These are phyloP conservation scores for Thelonectria blattea DNA, from an alignment of 2,329 filamentous ascomycete species.

Conservation along the genomic window DNA sequence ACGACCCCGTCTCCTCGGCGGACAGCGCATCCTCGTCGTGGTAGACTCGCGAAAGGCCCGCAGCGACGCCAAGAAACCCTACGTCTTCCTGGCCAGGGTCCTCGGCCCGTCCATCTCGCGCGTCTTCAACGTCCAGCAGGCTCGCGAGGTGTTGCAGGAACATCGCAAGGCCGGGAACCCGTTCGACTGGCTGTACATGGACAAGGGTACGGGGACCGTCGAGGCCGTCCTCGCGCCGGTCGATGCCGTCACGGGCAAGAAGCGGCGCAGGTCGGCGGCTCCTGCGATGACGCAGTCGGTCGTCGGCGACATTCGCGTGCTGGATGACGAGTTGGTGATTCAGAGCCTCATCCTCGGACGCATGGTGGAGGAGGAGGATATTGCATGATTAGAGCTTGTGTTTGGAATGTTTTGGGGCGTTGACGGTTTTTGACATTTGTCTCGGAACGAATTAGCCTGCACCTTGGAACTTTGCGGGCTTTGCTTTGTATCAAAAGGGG, in stretches of 20 bases:
- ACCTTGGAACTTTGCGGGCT: background rate
- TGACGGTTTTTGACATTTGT: conserved; percentile 19
- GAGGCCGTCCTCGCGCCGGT: conserved; percentile 52
- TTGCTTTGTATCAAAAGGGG: background rate
- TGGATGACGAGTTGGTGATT: conserved; percentile 86
- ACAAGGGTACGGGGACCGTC: conserved; percentile 65
- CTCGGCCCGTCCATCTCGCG: conserved; percentile 75
- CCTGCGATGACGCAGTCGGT: conserved; percentile 30
- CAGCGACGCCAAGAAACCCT: conserved; percentile 71
- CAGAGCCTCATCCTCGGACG: conserved; percentile 90
- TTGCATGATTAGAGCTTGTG: conserved; percentile 32
- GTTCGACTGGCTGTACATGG: conserved; percentile 83
- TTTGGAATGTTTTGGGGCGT: conserved; percentile 20
- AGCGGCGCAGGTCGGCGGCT: conserved; percentile 45
- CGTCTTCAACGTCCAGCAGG: conserved; percentile 70
- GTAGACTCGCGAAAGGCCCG: conserved; percentile 61
- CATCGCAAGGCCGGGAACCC: conserved; percentile 52
- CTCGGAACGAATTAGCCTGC: background rate
- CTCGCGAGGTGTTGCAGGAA: conserved; percentile 62
- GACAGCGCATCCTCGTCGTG: conserved; percentile 74
- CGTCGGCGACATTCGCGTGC: conserved; percentile 65
- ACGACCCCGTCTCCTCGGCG: conserved; percentile 68
- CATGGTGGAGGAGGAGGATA: conserved; percentile 69
- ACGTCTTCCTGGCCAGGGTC: conserved; percentile 80
- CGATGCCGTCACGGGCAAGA: conserved; percentile 44